Evolutionary conservation across 768 basidiomycete genomes (phyloP).

Genomic region (Agaricus subrufescens): DNA sequence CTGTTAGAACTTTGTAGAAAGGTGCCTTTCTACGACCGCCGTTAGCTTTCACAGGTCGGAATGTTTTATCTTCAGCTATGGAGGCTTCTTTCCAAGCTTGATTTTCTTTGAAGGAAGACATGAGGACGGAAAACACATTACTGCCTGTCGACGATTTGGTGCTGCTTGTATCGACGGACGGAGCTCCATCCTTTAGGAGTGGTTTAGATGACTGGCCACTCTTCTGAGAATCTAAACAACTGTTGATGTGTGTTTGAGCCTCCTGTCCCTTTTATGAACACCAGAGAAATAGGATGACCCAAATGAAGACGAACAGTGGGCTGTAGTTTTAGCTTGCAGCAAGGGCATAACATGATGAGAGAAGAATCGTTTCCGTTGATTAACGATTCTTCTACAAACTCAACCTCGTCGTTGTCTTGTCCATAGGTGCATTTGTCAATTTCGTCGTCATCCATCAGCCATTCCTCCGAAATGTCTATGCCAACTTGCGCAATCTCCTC

Average conservation of each 20-base stretch:
- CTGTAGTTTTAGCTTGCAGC: conserved; percentile 23
- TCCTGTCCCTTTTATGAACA: neutral
- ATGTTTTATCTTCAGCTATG: conserved; percentile 41
- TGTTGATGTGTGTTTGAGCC: neutral
- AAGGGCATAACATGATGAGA: conserved; percentile 17
- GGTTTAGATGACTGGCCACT: neutral
- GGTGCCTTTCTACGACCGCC: conserved; percentile 72
- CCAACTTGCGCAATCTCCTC: conserved; percentile 14
- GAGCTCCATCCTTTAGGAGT: neutral
- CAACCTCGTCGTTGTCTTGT: conserved; percentile 18
- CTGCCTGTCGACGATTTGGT: conserved; percentile 16
- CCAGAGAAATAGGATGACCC: neutral
- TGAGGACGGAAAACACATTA: conserved; percentile 75
- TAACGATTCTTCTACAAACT: conserved; percentile 5
- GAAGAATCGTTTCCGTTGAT: neutral
- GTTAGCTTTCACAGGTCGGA: conserved; percentile 40
- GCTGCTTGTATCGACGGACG: conserved; percentile 6
- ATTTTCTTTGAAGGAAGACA: conserved; percentile 81
- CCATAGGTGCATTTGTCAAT: conserved; percentile 11
- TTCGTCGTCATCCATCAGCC: conserved; percentile 62
- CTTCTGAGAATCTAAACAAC: neutral
- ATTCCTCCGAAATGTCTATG: conserved; percentile 33
- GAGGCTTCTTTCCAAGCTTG: conserved; percentile 84
- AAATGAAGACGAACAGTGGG: neutral
- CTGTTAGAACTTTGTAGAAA: conserved; percentile 93